Evolutionary conservation across 2,329 filamentous ascomycete species (phyloP), one percentile per base, ranked within the genome.

Genomic region (Colletotrichum lentis): DNA sequence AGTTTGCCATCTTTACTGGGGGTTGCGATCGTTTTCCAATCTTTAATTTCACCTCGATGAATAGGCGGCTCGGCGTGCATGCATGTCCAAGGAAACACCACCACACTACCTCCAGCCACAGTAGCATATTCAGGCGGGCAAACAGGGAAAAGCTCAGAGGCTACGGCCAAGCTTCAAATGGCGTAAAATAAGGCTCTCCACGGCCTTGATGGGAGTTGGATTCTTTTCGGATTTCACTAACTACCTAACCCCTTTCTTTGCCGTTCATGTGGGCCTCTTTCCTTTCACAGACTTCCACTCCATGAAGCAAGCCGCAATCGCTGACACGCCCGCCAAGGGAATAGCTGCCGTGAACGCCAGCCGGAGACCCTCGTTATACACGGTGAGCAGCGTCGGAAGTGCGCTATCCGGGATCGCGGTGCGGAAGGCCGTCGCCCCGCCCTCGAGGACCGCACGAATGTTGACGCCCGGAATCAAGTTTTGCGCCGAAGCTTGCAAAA

Each of bases 311-410:
- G 67, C 52, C 10, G 67, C 63, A 53, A 69, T 52, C 8, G 43
- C 41, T 11, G 67, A 65, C 8, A 67, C 8, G 8, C 57, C 67
- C 12, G 64, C 64, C 64, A 69, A 44, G 1, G 64, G 57, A 43
- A 69, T 59, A 3, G 67, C 67, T 37, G 43, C 64, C 8, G 67
- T 88, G 31, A 87, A 82, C 3, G 82, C 81, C 7, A 88, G 85
- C 72, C 88, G 88, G 72, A 89, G 86, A 0, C 85, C 85, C 59
- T 84, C 77, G 66, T 85, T 89, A 77, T 91, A 91, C 0, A 85
- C 86, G 0, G 73, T 59, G 18, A 90, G 77, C 49, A 91, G 85
- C 0, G 80, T 81, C 0, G 77, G 73, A 0, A 90, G 73, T 69
- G 80, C 80, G 14, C 84, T 74, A 0, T 76, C 63, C 0, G 82